Evolutionary conservation across 2,329 filamentous ascomycete species (phyloP).

Genomic region (Chaetomium sp.): DNA sequence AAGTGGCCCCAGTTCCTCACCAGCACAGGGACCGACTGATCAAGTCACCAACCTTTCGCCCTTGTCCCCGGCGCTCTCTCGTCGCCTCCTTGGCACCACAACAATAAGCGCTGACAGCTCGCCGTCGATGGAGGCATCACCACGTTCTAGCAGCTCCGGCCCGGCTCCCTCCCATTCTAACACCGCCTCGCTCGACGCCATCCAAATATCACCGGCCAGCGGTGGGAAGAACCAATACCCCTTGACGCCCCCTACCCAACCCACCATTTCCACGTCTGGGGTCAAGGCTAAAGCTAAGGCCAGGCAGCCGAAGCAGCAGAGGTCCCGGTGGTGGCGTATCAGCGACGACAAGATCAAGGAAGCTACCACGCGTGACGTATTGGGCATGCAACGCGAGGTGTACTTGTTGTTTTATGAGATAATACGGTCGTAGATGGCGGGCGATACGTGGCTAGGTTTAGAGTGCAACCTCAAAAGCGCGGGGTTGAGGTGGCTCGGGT

Average conservation of each 20-base stretch:
- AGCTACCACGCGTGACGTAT: constrained; percentile 82
- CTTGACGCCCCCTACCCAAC: background rate
- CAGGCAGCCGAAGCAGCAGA: constrained; percentile 50
- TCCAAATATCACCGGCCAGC: background rate
- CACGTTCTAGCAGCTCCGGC: constrained; percentile 46
- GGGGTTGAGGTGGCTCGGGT: too few relatives aligned
- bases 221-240: background rate
- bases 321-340: constrained; percentile 88
- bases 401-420: constrained; percentile 96
- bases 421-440: constrained; percentile 43
- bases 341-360: constrained; percentile 97
- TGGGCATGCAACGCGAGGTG: constrained; percentile 91
- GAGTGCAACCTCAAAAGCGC: too few relatives aligned
- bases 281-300: constrained; percentile 15
- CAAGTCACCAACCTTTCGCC: constrained; percentile 3
- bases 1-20: constrained; percentile 38
- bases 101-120: background rate
- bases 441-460: background rate
- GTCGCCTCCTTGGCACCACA: constrained; percentile 12
- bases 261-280: too few relatives aligned
- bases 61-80: background rate
- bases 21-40: constrained; percentile 39
- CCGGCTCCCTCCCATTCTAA: constrained; percentile 35
- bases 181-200: constrained; percentile 23
- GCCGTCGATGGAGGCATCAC: constrained; percentile 45